phyloP scores from a whole-genome alignment of 1,284 basidiomycete species.

The Mrakiaceae sp. region DNA sequence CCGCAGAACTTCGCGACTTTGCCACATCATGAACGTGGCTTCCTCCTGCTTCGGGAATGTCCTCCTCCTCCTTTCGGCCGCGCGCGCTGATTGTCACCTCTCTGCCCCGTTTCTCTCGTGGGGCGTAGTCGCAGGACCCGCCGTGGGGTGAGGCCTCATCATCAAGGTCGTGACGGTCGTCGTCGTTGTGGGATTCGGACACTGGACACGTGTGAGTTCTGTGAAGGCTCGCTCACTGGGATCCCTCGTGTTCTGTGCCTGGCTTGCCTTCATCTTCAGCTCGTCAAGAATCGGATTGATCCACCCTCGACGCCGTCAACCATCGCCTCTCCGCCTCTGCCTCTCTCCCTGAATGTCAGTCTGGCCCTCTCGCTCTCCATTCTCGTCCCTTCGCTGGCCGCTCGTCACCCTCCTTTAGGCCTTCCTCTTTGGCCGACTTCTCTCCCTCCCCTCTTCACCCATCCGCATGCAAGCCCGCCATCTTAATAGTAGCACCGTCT shows the following conservation, averaged over 20 bases:
- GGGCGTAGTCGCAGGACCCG: neutral
- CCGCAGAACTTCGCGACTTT: neutral
- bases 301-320: neutral
- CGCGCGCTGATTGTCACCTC: neutral
- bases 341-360: neutral
- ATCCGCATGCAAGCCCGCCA: neutral
- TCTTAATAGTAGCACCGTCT: neutral
- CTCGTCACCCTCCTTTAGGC: neutral
- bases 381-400: neutral
- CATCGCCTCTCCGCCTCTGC: neutral
- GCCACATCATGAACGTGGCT: neutral
- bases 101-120: slow-evolving; percentile 1
- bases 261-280: neutral
- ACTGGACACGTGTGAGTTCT: neutral
- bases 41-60: neutral
- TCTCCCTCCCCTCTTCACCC: neutral
- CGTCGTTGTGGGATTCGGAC: neutral
- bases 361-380: neutral
- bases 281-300: neutral
- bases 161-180: neutral
- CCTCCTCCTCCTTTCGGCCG: slow-evolving; percentile 3
- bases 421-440: neutral
- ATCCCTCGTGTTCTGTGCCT: neutral
- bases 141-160: neutral
- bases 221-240: neutral